A percentile compares a stretch with the other conserved stretches of the same genome.
Evolutionary conservation across 2,329 filamentous ascomycete species (phyloP).

Genomic region (Ophiocordyceps camponoti-floridani): DNA sequence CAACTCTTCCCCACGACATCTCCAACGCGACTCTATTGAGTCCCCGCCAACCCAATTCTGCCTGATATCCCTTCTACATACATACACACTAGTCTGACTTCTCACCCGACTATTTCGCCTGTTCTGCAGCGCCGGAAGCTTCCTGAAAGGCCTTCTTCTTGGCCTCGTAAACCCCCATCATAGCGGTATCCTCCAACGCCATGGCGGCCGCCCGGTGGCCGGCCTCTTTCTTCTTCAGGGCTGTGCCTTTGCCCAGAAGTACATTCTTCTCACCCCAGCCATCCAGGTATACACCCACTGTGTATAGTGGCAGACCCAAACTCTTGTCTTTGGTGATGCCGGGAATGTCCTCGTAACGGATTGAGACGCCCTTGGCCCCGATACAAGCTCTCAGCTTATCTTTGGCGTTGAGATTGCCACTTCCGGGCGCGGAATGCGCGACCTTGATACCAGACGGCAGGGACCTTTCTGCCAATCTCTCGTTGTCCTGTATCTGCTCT

Average conservation of each 20-base stretch:
- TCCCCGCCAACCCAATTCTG: too few species aligned
- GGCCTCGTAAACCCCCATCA: conserved; percentile 31
- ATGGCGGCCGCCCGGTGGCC: conserved; percentile 45
- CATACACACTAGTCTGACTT: too few species aligned
- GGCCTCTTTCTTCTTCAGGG: conserved; percentile 50
- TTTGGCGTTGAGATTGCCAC: conserved; percentile 8
- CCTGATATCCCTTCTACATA: too few species aligned
- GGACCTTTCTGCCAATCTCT: not conserved
- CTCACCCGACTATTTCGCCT: not conserved
- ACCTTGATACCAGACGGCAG: not conserved
- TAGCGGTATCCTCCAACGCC: conserved; percentile 47
- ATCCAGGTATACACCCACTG: conserved; percentile 44
- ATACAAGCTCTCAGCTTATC: conserved; percentile 20
- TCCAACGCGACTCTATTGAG: too few species aligned
- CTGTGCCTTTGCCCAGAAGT: conserved; percentile 44
- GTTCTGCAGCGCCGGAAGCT: conserved; percentile 8
- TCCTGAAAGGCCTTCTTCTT: conserved; percentile 27
- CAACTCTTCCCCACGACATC: too few species aligned
- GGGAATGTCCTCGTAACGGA: conserved; percentile 43
- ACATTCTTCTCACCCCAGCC: conserved; percentile 50
- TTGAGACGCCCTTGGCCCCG: conserved; percentile 34
- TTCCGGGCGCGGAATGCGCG: not conserved
- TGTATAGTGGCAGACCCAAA: conserved; percentile 37
- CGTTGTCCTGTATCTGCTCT: conserved; percentile 26
- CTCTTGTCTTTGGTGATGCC: conserved; percentile 34